Percentiles rank a stretch among this genome's conserved stretches.
phyloP scores from a whole-genome alignment of 1,139 yeast genomes.

The Blastobotrys aristatus region DNA sequence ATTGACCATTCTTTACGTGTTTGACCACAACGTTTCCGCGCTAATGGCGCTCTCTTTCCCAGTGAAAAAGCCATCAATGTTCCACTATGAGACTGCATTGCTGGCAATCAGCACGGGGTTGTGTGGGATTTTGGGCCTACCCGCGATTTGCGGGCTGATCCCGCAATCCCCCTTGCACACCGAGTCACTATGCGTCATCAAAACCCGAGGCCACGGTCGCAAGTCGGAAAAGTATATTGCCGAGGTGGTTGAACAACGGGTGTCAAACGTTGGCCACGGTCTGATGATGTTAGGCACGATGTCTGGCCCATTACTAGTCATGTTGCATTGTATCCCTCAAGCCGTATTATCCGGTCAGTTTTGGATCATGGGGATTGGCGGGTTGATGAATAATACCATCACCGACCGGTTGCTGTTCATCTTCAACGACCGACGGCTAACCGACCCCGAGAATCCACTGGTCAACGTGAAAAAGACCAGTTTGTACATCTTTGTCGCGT shows the following conservation, averaged over 20 bases:
- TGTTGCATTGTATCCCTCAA: conserved; percentile 85
- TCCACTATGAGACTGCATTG: conserved; percentile 88
- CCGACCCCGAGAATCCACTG: conserved; percentile 34
- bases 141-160: conserved; percentile 92
- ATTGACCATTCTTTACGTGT: conserved; percentile 77
- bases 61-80: conserved; percentile 75
- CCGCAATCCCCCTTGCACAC: conserved; percentile 98
- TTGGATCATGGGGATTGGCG: conserved; percentile 87
- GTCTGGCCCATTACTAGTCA: conserved; percentile 79
- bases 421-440: conserved; percentile 48
- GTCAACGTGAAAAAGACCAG: conserved; percentile 33
- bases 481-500: conserved; percentile 49
- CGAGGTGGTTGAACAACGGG: conserved; percentile 81
- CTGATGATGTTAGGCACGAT: conserved; percentile 77
- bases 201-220: conserved; percentile 25
- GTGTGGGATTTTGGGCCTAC: conserved; percentile 82
- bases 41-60: conserved; percentile 89
- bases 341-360: conserved; percentile 89
- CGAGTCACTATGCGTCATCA: conserved; percentile 61
- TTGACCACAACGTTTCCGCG: conserved; percentile 93
- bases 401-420: conserved; percentile 59
- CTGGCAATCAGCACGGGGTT: conserved; percentile 83
- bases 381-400: conserved; percentile 63
- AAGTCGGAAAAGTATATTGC: conserved; percentile 30
- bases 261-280: conserved; percentile 83